Percentiles rank a stretch among this genome's conserved stretches.
Conservation (phyloP, 163 green algal genomes). For the Trebouxiophyceae sp. region DNA sequence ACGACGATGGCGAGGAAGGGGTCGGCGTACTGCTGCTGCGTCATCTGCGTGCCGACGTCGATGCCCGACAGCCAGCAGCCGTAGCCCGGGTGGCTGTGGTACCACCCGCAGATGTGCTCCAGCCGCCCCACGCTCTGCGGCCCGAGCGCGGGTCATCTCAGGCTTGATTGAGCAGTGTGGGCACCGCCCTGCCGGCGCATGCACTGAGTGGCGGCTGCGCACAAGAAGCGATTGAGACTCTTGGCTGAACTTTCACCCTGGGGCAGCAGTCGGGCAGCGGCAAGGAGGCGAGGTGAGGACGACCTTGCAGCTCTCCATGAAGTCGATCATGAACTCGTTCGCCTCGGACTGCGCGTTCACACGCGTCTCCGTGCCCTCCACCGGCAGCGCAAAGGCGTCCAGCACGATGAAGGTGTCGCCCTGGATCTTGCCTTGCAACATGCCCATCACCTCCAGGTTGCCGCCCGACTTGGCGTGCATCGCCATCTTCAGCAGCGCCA, state of each 20-base stretch:
- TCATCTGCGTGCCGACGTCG: constrained; percentile 87
- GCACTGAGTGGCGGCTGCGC: too few species aligned
- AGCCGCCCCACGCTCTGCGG: constrained; percentile 58
- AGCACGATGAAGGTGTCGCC: constrained; percentile 90
- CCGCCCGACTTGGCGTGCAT: constrained; percentile 21
- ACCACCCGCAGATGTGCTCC: constrained; percentile 98
- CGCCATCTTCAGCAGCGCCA: constrained; percentile 96
- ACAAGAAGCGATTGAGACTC: too few species aligned
- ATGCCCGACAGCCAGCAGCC: constrained; percentile 99
- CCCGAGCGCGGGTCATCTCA: too few species aligned
- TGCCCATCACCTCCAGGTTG: constrained; percentile 77
- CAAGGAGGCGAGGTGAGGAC: too few species aligned
- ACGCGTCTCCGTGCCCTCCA: constrained; percentile 95
- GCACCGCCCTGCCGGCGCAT: too few species aligned
- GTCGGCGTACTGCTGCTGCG: constrained; percentile 66
- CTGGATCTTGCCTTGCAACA: constrained; percentile 72
- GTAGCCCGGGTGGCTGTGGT: constrained; percentile 97
- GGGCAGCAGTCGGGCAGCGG: too few species aligned
- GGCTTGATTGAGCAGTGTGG: too few species aligned
- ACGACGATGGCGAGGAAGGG: constrained; percentile 95
- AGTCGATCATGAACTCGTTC: constrained; percentile 96
- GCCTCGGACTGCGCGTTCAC: constrained; percentile 89
- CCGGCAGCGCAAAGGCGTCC: constrained; percentile 93
- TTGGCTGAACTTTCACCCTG: too few species aligned
- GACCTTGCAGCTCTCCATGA: constrained; percentile 69